phyloP scores from a whole-genome alignment of 352 stramenopile species.

The Globisporangium nunn region DNA sequence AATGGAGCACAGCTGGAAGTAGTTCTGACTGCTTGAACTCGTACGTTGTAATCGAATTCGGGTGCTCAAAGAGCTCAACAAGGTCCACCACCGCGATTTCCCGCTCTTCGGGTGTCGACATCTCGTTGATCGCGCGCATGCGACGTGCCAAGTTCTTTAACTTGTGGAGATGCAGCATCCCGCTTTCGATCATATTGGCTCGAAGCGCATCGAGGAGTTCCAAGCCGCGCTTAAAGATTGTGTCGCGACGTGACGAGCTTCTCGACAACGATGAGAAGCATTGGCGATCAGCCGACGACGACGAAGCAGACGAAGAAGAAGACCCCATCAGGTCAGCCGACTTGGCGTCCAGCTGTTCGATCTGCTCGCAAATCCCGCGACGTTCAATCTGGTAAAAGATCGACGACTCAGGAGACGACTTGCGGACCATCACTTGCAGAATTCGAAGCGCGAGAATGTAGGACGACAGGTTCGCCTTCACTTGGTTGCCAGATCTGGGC shows the following conservation, averaged over 20 bases:
- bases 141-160: slow-evolving; percentile 60
- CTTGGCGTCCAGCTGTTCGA: slow-evolving; percentile 46
- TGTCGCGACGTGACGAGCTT: slow-evolving; percentile 13
- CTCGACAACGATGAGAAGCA: not conserved
- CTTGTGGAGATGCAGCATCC: slow-evolving; percentile 70
- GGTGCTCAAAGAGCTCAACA: slow-evolving; percentile 68
- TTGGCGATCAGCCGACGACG: slow-evolving; percentile 5
- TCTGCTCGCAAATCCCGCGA: slow-evolving; percentile 68
- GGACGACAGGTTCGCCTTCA: slow-evolving; percentile 39
- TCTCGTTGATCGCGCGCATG: slow-evolving; percentile 34
- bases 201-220: slow-evolving; percentile 49
- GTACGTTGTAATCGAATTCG: slow-evolving; percentile 74
- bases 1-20: slow-evolving; percentile 52
- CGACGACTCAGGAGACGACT: slow-evolving; percentile 42
- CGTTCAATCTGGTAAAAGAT: slow-evolving; percentile 82
- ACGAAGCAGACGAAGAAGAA: slow-evolving; percentile 3
- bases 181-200: slow-evolving; percentile 64
- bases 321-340: slow-evolving; percentile 25
- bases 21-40: slow-evolving; percentile 82
- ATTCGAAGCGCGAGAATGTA: slow-evolving; percentile 73
- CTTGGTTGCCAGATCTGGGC: slow-evolving; percentile 1
- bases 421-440: slow-evolving; percentile 59
- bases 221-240: slow-evolving; percentile 48
- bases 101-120: slow-evolving; percentile 21
- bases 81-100: slow-evolving; percentile 62